phyloP scores from a whole-genome alignment of 805 yeast genomes.

The Lachancea cidri region DNA sequence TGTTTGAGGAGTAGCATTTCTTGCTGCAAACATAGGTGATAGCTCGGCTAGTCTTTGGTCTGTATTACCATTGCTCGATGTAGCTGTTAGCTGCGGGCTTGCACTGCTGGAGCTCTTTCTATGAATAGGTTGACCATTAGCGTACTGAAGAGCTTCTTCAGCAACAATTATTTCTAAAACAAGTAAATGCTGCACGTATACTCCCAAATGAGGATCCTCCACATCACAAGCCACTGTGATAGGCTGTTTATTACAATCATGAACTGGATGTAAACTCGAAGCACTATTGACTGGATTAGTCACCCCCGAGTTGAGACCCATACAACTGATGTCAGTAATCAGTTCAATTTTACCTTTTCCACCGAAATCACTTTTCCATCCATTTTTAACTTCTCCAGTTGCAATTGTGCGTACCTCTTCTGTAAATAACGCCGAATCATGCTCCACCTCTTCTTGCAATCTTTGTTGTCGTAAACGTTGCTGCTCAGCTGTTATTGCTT shows the following conservation, averaged over 20 bases:
- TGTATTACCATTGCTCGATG: conserved; percentile 11
- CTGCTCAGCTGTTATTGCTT: conserved; percentile 30
- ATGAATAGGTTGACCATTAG: conserved; percentile 29
- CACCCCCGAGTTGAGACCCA: conserved; percentile 51
- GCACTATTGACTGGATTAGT: conserved; percentile 41
- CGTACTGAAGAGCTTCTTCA: conserved; percentile 63
- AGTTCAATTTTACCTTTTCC: conserved; percentile 76
- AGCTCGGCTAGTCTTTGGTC: conserved; percentile 42
- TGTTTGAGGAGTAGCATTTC: conserved; percentile 21
- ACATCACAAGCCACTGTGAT: conserved; percentile 69
- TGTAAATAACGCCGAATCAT: conserved; percentile 44
- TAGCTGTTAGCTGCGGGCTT: conserved; percentile 3
- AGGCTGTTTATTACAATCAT: conserved; percentile 26
- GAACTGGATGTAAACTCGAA: conserved; percentile 35
- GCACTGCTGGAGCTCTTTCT: conserved; percentile 7
- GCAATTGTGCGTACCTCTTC: conserved; percentile 74
- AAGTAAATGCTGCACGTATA: conserved; percentile 68
- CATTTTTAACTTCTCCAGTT: conserved; percentile 76
- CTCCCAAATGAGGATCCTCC: conserved; percentile 74
- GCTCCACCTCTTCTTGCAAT: conserved; percentile 27
- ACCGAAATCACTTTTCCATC: conserved; percentile 93
- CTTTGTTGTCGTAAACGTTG: conserved; percentile 29
- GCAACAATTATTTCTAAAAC: conserved; percentile 91
- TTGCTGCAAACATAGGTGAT: conserved; percentile 40
- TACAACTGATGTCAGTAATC: conserved; percentile 62